phyloP scores from a whole-genome alignment of 2,329 filamentous ascomycete genomes.

The Zarea fungicola region DNA sequence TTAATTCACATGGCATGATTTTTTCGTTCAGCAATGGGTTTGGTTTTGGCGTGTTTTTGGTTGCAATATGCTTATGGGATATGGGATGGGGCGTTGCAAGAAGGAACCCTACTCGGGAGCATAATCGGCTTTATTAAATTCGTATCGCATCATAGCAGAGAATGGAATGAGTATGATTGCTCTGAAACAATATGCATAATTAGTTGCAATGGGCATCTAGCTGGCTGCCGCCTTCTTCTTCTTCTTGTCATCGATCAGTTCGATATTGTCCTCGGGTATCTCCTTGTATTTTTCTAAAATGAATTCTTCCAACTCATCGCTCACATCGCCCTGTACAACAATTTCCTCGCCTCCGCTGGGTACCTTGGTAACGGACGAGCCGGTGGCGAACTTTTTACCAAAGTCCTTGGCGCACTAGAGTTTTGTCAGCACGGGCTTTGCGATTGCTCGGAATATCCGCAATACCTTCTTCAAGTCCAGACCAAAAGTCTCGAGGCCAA shows the following conservation, averaged over 20 bases:
- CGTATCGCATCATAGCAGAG: conserved; percentile 7
- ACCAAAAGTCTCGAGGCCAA: conserved; percentile 83
- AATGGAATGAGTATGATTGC: conserved; percentile 3
- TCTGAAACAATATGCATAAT: not conserved
- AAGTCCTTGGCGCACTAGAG: conserved; percentile 91
- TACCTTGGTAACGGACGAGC: conserved; percentile 84
- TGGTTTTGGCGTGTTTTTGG: conserved; percentile 9
- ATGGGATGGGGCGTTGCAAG: conserved; percentile 9
- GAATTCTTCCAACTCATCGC: conserved; percentile 90
- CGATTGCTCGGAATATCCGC: too few species aligned
- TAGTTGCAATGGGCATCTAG: not conserved
- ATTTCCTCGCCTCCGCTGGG: conserved; percentile 88
- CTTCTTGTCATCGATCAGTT: conserved; percentile 94
- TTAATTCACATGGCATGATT: conserved; percentile 9
- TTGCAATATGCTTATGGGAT: not conserved
- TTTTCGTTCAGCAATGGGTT: conserved; percentile 7
- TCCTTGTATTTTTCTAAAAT: conserved; percentile 82
- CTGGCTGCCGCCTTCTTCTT: conserved; percentile 50
- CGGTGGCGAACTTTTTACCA: conserved; percentile 97
- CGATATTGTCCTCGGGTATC: conserved; percentile 92
- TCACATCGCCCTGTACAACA: conserved; percentile 94
- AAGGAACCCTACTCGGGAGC: not conserved
- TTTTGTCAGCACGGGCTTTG: too few species aligned
- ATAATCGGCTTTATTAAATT: conserved; percentile 2
- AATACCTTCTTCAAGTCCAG: conserved; percentile 87